A percentile compares a stretch with the other conserved stretches of the same genome.
Conservation (phyloP, 140 eudicot species). For the Flaveria floridana region DNA sequence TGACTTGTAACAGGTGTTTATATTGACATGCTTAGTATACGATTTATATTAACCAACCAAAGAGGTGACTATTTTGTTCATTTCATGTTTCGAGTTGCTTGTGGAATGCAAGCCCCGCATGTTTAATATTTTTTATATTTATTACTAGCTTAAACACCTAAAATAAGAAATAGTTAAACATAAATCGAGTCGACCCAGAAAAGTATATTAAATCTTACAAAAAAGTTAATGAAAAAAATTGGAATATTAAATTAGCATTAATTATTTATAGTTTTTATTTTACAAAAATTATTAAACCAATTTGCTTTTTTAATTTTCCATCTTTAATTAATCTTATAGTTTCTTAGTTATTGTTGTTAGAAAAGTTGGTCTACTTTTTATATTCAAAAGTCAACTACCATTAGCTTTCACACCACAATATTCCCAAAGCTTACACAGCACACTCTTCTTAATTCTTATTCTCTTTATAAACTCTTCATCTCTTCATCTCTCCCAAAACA, state of each 20-base stretch:
- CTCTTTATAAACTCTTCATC: conserved; percentile 27
- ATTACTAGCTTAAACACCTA: not conserved
- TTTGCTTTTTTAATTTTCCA: not conserved
- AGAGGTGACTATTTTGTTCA: too few relatives aligned
- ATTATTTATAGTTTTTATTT: not conserved
- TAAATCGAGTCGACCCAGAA: not conserved
- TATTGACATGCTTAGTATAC: too few relatives aligned
- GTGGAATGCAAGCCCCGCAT: too few relatives aligned
- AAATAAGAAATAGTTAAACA: not conserved
- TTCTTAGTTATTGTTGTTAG: conserved; percentile 5
- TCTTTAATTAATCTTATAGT: not conserved
- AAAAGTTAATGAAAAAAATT: not conserved
- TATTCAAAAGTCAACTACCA: conserved; percentile 22
- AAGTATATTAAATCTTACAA: not conserved
- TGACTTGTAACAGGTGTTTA: too few relatives aligned
- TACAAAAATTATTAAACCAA: not conserved
- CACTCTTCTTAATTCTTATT: conserved; percentile 34
- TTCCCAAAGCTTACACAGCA: conserved; percentile 51
- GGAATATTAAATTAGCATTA: not conserved
- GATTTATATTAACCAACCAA: too few relatives aligned
- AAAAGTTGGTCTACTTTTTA: not conserved
- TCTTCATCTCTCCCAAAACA: conserved; percentile 18
- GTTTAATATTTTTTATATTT: too few relatives aligned
- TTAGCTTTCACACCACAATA: conserved; percentile 62
- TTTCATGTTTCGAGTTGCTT: too few relatives aligned